These are phyloP conservation scores for Cymodocea nodosa DNA, from an alignment of 116 monocot genomes.

Conservation along the genomic window DNA sequence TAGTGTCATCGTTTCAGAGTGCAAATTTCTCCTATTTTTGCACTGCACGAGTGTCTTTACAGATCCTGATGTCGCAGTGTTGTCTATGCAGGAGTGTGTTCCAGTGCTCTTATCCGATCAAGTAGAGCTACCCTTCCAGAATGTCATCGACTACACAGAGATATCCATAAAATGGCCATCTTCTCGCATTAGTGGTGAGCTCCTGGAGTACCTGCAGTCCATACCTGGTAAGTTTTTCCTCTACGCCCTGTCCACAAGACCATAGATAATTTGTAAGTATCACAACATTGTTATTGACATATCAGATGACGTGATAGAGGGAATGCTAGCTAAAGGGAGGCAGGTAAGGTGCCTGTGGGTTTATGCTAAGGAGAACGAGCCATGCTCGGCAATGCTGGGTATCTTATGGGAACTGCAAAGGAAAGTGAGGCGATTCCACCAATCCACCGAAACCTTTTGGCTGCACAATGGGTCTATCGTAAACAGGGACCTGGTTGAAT, in stretches of 20 bases:
- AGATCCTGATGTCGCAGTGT: no score
- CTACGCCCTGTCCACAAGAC: not conserved
- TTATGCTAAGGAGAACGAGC: conserved; percentile 58
- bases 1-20: no score
- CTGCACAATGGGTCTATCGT: conserved; percentile 78
- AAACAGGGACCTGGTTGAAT: conserved; percentile 66
- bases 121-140: conserved; percentile 90
- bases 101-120: conserved; percentile 95
- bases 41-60: no score
- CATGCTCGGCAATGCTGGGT: conserved; percentile 77
- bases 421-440: conserved; percentile 79
- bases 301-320: conserved; percentile 67
- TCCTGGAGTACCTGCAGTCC: conserved; percentile 69
- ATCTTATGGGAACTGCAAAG: conserved; percentile 84
- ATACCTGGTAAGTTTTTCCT: conserved; percentile 49
- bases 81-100: conserved; percentile 73
- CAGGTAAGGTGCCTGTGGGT: conserved; percentile 72
- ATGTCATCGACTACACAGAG: conserved; percentile 72
- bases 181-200: conserved; percentile 42
- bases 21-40: no score
- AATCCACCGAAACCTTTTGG: conserved; percentile 93
- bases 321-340: conserved; percentile 58
- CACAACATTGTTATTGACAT: not conserved
- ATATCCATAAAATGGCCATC: conserved; percentile 97
- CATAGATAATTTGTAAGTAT: not conserved